Evolutionary conservation across 768 basidiomycete species (phyloP).

Genomic region (Trametes coccinea): DNA sequence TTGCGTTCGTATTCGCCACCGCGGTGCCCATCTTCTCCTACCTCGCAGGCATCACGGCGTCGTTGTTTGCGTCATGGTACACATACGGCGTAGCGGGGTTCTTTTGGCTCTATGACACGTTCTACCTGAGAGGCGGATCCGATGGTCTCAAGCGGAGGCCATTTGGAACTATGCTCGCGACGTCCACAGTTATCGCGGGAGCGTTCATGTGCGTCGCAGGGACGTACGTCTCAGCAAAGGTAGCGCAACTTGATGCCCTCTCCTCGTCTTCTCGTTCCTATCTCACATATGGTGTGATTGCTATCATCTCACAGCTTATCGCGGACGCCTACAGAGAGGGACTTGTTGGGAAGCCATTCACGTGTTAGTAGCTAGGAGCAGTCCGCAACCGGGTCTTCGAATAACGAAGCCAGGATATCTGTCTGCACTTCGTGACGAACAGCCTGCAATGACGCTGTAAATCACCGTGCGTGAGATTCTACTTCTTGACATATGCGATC

Average conservation of each 20-base stretch:
- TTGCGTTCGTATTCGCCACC: constrained; percentile 49
- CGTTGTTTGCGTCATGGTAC: constrained; percentile 60
- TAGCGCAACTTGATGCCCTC: constrained; percentile 22
- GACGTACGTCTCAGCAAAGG: constrained; percentile 54
- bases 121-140: constrained; percentile 40
- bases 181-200: constrained; percentile 47
- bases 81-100: constrained; percentile 55
- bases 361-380: constrained; percentile 30
- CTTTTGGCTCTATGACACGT: constrained; percentile 54
- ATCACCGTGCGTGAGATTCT: no score
- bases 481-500: no score
- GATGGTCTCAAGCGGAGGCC: constrained; percentile 35
- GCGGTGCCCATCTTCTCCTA: constrained; percentile 58
- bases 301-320: constrained; percentile 40
- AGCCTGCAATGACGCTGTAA: no score
- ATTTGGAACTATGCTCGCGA: constrained; percentile 37
- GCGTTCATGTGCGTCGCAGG: constrained; percentile 55
- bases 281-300: background rate
- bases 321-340: constrained; percentile 44
- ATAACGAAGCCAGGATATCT: no score
- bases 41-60: constrained; percentile 52
- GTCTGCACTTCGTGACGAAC: no score
- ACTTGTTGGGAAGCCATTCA: constrained; percentile 49
- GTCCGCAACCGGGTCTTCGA: background rate
- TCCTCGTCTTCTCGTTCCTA: background rate